Conservation (phyloP, 1,139 yeast species). For the Candida sanyaensis region DNA sequence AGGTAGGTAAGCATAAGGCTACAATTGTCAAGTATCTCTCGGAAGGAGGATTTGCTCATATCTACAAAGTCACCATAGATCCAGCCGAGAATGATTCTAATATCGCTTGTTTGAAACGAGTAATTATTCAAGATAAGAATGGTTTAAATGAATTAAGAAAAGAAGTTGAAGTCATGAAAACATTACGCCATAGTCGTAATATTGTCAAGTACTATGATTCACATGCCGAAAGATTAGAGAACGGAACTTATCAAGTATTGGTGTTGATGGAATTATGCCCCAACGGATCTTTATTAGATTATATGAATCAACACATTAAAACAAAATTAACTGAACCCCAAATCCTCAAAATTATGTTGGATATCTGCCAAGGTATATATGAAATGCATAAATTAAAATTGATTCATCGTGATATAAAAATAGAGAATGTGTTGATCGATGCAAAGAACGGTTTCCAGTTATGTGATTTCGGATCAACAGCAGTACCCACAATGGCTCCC, state of each 20-base stretch:
- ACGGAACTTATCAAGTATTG: slow-evolving; percentile 67
- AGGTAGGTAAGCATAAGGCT: slow-evolving; percentile 46
- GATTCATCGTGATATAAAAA: slow-evolving; percentile 76
- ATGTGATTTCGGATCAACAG: slow-evolving; percentile 79
- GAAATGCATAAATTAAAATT: slow-evolving; percentile 69
- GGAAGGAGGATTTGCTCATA: slow-evolving; percentile 56
- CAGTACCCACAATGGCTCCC: slow-evolving; percentile 64
- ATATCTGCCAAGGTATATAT: slow-evolving; percentile 65
- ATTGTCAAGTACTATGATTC: slow-evolving; percentile 75
- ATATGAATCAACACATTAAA: slow-evolving; percentile 69
- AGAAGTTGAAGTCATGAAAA: slow-evolving; percentile 82
- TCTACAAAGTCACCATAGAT: slow-evolving; percentile 58
- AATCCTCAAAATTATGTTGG: slow-evolving; percentile 65
- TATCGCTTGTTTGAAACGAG: slow-evolving; percentile 71
- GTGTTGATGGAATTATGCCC: slow-evolving; percentile 81
- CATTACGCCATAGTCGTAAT: slow-evolving; percentile 53
- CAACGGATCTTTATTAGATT: slow-evolving; percentile 68
- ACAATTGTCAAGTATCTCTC: slow-evolving; percentile 40
- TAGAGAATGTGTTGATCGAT: slow-evolving; percentile 73
- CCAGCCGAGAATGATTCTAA: slow-evolving; percentile 37
- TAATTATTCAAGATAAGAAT: slow-evolving; percentile 68
- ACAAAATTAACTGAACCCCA: slow-evolving; percentile 64
- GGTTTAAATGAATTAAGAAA: slow-evolving; percentile 66
- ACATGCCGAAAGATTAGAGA: slow-evolving; percentile 65
- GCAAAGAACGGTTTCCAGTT: slow-evolving; percentile 58